Conservation (phyloP, 2,329 filamentous ascomycete species). For the Fusarium sp. region DNA sequence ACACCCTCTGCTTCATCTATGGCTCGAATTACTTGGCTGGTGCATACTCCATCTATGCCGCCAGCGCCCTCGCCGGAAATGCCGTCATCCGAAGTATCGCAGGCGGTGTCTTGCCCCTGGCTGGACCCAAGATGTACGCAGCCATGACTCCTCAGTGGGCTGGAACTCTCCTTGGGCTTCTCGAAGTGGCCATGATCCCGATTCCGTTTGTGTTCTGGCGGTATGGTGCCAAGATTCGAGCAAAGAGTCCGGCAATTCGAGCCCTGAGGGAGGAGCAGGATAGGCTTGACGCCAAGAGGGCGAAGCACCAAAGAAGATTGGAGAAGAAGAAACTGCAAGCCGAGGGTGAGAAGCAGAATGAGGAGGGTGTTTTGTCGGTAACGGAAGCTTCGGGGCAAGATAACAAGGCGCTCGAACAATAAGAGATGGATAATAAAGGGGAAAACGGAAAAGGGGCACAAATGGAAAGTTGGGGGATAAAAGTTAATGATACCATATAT, state of each 20-base stretch:
- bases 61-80: constrained; percentile 84
- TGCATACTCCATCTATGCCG: constrained; percentile 84
- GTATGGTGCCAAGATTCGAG: constrained; percentile 66
- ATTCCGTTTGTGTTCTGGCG: constrained; percentile 84
- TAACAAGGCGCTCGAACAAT: background rate
- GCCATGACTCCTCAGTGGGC: constrained; percentile 81
- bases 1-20: constrained; percentile 85
- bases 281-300: constrained; percentile 47
- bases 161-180: constrained; percentile 77
- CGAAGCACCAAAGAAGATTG: constrained; percentile 44
- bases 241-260: constrained; percentile 61
- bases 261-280: constrained; percentile 60
- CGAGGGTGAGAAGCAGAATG: constrained; percentile 1
- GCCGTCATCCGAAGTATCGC: constrained; percentile 78
- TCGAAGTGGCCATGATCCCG: constrained; percentile 80
- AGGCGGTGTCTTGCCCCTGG: constrained; percentile 83
- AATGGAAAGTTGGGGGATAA: background rate
- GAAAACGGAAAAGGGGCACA: background rate
- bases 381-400: background rate
- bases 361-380: constrained; percentile 21
- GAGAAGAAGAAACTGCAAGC: constrained; percentile 25
- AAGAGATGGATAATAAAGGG: background rate
- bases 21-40: constrained; percentile 82
- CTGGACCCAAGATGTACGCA: constrained; percentile 78
- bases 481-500: background rate